phyloP scores from a whole-genome alignment of 2,329 filamentous ascomycete genomes.

The Madurella fahalii region DNA sequence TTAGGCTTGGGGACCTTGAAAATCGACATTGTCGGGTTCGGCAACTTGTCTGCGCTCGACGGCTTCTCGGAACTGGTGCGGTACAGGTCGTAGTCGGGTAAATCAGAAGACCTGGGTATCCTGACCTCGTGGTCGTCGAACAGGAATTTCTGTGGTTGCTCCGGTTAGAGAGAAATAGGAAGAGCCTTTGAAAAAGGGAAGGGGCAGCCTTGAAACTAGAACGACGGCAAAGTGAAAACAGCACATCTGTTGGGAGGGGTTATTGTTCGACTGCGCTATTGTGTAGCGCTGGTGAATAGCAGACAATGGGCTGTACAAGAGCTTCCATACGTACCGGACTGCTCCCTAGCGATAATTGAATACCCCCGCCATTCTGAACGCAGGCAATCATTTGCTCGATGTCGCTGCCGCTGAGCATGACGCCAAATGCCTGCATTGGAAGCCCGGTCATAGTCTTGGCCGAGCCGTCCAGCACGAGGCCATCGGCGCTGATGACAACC shows the following conservation, averaged over 20 bases:
- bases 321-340: conserved; percentile 47
- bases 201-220: neutral
- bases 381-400: conserved; percentile 61
- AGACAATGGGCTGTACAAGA: conserved; percentile 15
- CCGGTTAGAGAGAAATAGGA: conserved; percentile 8
- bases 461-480: conserved; percentile 54
- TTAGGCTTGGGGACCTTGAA: conserved; percentile 39
- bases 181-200: neutral
- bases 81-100: conserved; percentile 54
- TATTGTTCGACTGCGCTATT: conserved; percentile 9
- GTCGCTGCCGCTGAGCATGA: conserved; percentile 54
- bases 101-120: conserved; percentile 38
- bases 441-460: conserved; percentile 41
- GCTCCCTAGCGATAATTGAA: conserved; percentile 55
- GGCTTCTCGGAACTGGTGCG: conserved; percentile 49
- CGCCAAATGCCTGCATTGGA: conserved; percentile 53
- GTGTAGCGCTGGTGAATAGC: conserved; percentile 9
- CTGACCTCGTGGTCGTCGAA: conserved; percentile 42
- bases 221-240: neutral
- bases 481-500: conserved; percentile 53
- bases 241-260: conserved; percentile 2
- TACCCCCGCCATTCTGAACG: conserved; percentile 51
- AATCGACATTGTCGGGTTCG: conserved; percentile 48
- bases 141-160: conserved; percentile 44
- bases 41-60: conserved; percentile 44